Base-by-base conservation (phyloP, 2,329 filamentous ascomycete species). In the Colletotrichum tamarilloi region DNA sequence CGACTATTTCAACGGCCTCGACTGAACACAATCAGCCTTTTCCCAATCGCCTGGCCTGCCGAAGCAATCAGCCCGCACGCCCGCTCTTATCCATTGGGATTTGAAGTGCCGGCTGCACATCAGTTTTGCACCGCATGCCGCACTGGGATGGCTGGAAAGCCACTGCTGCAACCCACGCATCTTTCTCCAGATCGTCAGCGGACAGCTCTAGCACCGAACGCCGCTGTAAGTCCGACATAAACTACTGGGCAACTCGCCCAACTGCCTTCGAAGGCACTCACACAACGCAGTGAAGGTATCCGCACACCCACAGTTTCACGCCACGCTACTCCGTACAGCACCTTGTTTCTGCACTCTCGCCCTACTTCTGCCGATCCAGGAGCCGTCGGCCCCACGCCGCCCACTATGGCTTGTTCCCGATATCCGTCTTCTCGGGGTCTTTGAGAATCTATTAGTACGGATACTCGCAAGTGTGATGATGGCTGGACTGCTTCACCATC, bases 321-420 rank as follows among this genome's bases (percentile, higher is more conserved):
- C 35, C 16, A 16, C 60, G 42, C 42, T 28, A 57, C n/a, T n/a
- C n/a, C n/a, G n/a, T n/a, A n/a, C 30, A 19, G 22, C 28, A 57
- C 49, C 35, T 35, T 63, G 49, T 28, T 46, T 62, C 49, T 28
- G 38, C 55, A 49, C 38, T 60, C 42, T 66, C 60, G 60, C 67
- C 67, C 56, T 71, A 49, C 57, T 32, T 58, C 55, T 57, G 70
- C 70, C 56, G 70, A 73, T 69, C 67, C 32, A 73, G 55, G 67
- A 73, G 56, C 59, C 60, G 62, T 69, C 70, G 70, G 70, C 70
- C 67, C 70, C 70, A 65, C 70, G 55, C 67, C 70, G 70, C 60
- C 67, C 32, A 28, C 60, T 35, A 59, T 46, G 53, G 16, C n/a
- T 52, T 28, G 49, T 42, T n/a, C n/a, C 57, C 65, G 57, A 32